Base-by-base conservation (phyloP, 768 basidiomycete genomes). In the Rhodotorula babjevae region DNA sequence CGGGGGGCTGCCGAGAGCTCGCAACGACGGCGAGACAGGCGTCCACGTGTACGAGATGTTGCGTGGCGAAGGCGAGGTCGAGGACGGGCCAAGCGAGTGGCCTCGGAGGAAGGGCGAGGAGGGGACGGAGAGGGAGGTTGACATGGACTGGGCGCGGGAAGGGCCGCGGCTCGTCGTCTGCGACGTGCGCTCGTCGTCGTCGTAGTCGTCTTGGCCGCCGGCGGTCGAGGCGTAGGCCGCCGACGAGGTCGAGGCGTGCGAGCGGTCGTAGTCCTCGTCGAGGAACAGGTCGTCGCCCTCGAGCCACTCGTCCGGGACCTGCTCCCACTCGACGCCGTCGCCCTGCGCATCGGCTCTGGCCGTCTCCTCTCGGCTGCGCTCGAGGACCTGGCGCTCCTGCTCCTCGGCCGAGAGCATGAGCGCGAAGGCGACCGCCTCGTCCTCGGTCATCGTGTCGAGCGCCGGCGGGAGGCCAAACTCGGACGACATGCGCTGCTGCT, bases 361-460 rank as follows among this genome's bases (percentile, higher is more conserved):
- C 47, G 23, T 27, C 12, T 31, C 57, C 8, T 29, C 63, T 0
- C 42, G 16, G 9, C 25, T 27, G 23, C 16, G 21, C 27, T 40
- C 56, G 44, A 61, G 27, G 19, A 64, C 33, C 12, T 63, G 60
- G 29, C 16, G 27, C 59, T 74, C 73, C 33, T 68, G 40, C 33
- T 75, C 69, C 27, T 75, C 74, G 5, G 44, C 47, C 15, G 67
- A 68, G 12, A 75, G 60, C 59, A 75, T 68, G 63, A 68, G 62
- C 8, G 74, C 74, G n/a, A 68, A 68, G 12, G 67, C 69, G 60
- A 75, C 61, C 33, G 74, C 74, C 52, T 75, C 74, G 19, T 71
- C 69, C 46, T 75, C 74, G 6, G 74, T 75, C 66, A 75, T 62
- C 52, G 68, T 71, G 16, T 68, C 69, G 42, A 75, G 69, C 21